phyloP scores from a whole-genome alignment of 2,329 filamentous ascomycete genomes.

The Colletotrichum sp. region DNA sequence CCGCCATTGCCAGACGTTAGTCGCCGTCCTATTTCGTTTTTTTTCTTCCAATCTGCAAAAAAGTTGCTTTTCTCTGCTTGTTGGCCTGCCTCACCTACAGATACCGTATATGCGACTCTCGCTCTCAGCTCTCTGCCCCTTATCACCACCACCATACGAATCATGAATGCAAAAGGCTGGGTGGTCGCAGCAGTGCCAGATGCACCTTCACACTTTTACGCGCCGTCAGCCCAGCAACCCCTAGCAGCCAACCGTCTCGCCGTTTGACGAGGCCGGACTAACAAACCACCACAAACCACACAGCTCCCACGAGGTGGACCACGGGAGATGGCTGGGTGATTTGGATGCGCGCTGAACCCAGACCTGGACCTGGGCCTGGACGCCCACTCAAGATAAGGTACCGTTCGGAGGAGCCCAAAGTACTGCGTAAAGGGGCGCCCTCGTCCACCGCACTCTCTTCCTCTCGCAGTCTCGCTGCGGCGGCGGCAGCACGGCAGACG shows the following conservation, averaged over 20 bases:
- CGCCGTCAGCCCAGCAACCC: background rate
- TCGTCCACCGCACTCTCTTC: background rate
- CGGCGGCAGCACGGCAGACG: background rate
- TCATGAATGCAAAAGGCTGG: background rate
- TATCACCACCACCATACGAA: background rate
- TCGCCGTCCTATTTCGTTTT: conserved; percentile 3
- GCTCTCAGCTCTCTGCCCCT: background rate
- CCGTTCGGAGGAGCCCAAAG: background rate
- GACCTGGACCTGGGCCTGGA: background rate
- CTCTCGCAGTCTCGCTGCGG: background rate
- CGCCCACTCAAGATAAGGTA: conserved; percentile 6
- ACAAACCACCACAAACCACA: background rate
- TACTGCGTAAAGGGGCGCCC: background rate
- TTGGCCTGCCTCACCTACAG: background rate
- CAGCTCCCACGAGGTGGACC: background rate
- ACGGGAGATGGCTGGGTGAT: conserved; percentile 17
- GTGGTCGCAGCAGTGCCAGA: background rate
- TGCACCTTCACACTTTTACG: background rate
- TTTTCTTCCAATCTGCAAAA: background rate
- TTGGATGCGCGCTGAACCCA: conserved; percentile 18
- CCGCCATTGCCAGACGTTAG: conserved; percentile 15
- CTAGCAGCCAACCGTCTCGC: background rate
- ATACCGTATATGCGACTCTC: background rate
- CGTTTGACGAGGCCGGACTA: background rate
- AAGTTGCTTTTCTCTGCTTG: background rate